These are phyloP conservation scores for Aureobasidium sp. DNA, from an alignment of 2,329 filamentous ascomycete genomes.

Conservation along the genomic window DNA sequence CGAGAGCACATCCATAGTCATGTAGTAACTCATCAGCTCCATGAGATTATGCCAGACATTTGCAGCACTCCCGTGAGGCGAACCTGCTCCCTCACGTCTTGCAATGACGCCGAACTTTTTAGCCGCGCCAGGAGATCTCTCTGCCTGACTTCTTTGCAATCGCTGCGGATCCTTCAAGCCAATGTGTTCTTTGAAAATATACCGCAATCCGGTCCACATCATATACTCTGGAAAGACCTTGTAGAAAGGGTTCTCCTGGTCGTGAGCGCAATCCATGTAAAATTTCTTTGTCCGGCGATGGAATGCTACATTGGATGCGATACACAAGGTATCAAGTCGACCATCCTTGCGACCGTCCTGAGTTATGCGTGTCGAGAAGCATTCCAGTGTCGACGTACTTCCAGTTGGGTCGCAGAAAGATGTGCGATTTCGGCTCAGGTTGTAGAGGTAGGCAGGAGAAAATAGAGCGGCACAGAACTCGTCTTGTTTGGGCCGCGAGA, in stretches of 20 bases:
- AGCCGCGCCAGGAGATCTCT: background rate
- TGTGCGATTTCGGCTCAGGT: background rate
- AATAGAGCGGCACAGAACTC: background rate
- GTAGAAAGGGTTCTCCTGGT: background rate
- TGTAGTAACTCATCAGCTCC: background rate
- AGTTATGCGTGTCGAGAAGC: background rate
- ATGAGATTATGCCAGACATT: background rate
- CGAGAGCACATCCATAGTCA: background rate
- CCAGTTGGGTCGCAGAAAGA: background rate
- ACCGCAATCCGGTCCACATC: background rate
- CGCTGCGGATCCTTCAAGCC: background rate
- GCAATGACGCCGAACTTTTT: background rate
- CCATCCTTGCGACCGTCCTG: background rate
- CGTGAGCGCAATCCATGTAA: background rate
- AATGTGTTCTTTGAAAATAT: background rate
- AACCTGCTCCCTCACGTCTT: background rate
- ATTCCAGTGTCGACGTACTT: background rate
- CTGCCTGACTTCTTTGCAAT: background rate
- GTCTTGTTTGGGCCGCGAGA: background rate
- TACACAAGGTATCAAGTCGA: background rate
- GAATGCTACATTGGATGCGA: background rate
- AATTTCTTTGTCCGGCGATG: background rate
- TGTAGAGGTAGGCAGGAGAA: background rate
- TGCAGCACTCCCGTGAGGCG: background rate
- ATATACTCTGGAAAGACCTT: background rate